Base-by-base conservation (phyloP, 495 filamentous ascomycete species). In the Penicillium coprophilum region DNA sequence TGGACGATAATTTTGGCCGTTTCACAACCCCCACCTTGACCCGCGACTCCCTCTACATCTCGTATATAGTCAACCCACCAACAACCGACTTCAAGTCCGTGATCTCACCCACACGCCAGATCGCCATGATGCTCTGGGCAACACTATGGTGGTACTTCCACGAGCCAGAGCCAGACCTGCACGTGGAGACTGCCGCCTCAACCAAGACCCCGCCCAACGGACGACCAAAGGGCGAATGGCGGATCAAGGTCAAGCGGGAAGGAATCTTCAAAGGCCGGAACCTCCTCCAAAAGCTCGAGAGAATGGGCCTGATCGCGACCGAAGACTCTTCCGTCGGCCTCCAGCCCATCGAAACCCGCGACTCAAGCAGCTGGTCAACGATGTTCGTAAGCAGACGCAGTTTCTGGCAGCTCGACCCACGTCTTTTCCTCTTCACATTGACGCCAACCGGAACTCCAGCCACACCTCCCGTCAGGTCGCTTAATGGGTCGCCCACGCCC, bases 91-190 rank as follows among this genome's bases (percentile, higher is more conserved):
- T 87, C 79, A 90, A 89, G 60, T 85, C 90, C 1, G 80, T 84
- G 11, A 82, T 72, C 24, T 95, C 91, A 45, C 90, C 89, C 1
- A 92, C 91, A 0, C 77, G 92, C 31, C 89, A 92, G 71, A 87
- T 96, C 55, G 92, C 92, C 55, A 89, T 96, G 89, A 93, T 96
- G 90, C 82, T 97, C 7, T 98, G 93, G 91, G 84, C 90, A 27
- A 92, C 90, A 1, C 73, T 97, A 31, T 95, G 87, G 71, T 97
- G 95, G 95, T 98, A 97, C 74, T 98, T 97, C 68, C 92, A 97
- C 56, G 74, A 81, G 62, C 69, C 73, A 0, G 65, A 76, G 40
- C 80, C 80, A 1, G 74, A 81, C 39, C 64, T 71, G 12, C 80
- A 79, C 39, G 52, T 93, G 21, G 77, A 75, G 12, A 89, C 81